phyloP scores from a whole-genome alignment of 2,329 filamentous ascomycete genomes.

The Sarocladiaceae sp. region DNA sequence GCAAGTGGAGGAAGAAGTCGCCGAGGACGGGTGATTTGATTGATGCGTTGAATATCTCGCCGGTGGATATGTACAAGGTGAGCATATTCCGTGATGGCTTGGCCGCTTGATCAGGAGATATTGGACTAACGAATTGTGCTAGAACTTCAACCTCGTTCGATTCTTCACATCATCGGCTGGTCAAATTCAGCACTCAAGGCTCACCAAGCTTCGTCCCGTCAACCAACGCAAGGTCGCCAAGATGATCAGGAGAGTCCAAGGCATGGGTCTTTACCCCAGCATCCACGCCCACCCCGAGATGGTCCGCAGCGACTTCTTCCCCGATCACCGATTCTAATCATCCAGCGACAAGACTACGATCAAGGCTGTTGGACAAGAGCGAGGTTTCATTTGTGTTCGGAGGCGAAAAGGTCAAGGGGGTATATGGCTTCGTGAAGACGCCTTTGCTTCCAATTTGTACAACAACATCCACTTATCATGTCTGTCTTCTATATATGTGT shows the following conservation, averaged over 20 bases:
- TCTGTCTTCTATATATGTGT: constrained; percentile 19
- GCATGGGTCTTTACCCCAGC: constrained; percentile 86
- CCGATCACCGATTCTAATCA: constrained; percentile 3
- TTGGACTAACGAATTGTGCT: constrained; percentile 4
- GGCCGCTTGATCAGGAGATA: no score
- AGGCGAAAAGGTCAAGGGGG: not conserved
- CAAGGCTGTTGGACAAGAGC: not conserved
- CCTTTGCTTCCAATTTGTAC: constrained; percentile 6
- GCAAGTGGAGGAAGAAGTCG: constrained; percentile 66
- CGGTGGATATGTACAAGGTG: constrained; percentile 84
- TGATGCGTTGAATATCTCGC: constrained; percentile 74
- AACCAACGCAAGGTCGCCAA: constrained; percentile 94
- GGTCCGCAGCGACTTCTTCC: constrained; percentile 42
- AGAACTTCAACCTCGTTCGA: constrained; percentile 92
- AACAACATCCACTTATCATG: constrained; percentile 2
- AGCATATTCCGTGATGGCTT: constrained; percentile 22
- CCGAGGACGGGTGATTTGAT: constrained; percentile 67
- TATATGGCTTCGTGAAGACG: not conserved
- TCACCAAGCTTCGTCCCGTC: constrained; percentile 76
- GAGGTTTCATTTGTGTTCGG: not conserved
- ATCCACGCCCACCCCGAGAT: constrained; percentile 87
- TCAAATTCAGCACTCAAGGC: constrained; percentile 70
- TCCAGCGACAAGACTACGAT: no score
- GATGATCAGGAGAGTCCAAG: constrained; percentile 83
- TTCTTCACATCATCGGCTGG: constrained; percentile 85